Percentiles rank a stretch among this genome's conserved stretches.
phyloP scores from a whole-genome alignment of 352 stramenopile species.

The Halophytophthora batemanensis region DNA sequence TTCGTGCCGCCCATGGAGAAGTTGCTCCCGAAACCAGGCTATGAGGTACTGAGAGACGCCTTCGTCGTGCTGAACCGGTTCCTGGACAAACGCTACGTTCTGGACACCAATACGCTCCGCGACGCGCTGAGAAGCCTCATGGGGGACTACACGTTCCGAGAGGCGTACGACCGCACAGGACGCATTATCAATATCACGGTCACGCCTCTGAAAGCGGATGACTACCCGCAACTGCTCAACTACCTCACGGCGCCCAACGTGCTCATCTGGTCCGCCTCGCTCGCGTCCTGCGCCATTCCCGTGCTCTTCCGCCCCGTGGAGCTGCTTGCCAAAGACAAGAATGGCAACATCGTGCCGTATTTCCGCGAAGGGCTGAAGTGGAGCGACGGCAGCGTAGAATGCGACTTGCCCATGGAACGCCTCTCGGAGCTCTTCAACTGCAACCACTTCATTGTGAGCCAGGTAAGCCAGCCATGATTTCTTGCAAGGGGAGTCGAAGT shows the following conservation, averaged over 20 bases:
- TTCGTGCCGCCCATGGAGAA: slow-evolving; percentile 42
- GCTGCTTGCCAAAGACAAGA: slow-evolving; percentile 93
- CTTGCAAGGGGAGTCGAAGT: no score
- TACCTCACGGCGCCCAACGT: slow-evolving; percentile 98
- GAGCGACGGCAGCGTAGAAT: slow-evolving; percentile 93
- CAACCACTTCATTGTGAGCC: slow-evolving; percentile 98
- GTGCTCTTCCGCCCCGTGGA: slow-evolving; percentile 94
- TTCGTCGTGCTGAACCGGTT: slow-evolving; percentile 64
- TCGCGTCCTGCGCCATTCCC: slow-evolving; percentile 95
- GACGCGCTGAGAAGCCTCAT: slow-evolving; percentile 86
- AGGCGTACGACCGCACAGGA: slow-evolving; percentile 97
- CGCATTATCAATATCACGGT: slow-evolving; percentile 99
- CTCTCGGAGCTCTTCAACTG: slow-evolving; percentile 98
- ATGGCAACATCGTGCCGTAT: slow-evolving; percentile 80
- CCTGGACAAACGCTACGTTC: slow-evolving; percentile 62
- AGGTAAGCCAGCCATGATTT: no score
- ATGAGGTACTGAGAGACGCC: slow-evolving; percentile 39
- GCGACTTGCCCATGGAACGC: slow-evolving; percentile 96
- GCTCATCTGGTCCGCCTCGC: slow-evolving; percentile 96
- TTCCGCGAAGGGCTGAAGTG: slow-evolving; percentile 87
- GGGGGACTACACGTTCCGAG: slow-evolving; percentile 98
- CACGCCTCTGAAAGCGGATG: slow-evolving; percentile 85
- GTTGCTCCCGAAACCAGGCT: slow-evolving; percentile 44
- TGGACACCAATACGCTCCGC: slow-evolving; percentile 67
- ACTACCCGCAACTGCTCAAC: slow-evolving; percentile 97